Evolutionary conservation across 2,329 filamentous ascomycete genomes (phyloP).

Genomic region (Neonectria sp.): DNA sequence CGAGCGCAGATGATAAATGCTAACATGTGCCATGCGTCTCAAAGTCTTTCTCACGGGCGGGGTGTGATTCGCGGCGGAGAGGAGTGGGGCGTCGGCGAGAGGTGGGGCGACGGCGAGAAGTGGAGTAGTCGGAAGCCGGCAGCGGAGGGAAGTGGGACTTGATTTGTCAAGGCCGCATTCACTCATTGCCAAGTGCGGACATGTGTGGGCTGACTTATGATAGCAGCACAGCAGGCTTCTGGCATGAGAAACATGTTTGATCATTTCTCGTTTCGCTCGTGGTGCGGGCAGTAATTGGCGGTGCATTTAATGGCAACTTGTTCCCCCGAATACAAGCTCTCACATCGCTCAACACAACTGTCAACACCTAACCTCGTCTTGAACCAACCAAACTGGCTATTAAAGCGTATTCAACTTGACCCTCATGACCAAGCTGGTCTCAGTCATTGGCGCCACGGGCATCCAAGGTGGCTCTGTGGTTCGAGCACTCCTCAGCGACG

Average conservation of each 20-base stretch:
- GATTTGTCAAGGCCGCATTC: not conserved
- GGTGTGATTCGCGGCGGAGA: not conserved
- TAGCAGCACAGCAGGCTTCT: not conserved
- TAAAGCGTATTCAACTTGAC: not conserved
- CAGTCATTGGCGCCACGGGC: constrained; percentile 57
- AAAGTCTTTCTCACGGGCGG: not conserved
- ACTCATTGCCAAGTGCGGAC: not conserved
- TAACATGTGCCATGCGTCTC: not conserved
- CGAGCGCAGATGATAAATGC: not conserved
- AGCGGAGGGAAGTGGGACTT: not conserved
- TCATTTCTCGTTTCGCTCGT: no score
- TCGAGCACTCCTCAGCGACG: constrained; percentile 55
- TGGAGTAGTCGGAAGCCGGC: not conserved
- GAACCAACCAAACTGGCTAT: not conserved
- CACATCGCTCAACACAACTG: not conserved
- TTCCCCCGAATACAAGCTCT: not conserved
- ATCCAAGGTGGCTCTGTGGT: constrained; percentile 60
- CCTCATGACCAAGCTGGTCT: constrained; percentile 53
- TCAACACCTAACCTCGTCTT: not conserved
- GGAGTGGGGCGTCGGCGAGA: no score
- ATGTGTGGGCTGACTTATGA: not conserved
- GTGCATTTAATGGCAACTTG: not conserved
- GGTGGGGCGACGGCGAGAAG: not conserved
- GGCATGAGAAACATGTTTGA: not conserved
- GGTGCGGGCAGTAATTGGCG: not conserved